Evolutionary conservation across 2,329 filamentous ascomycete genomes (phyloP), one percentile per base, ranked within the genome.

Genomic region (Xylariaceae sp.): DNA sequence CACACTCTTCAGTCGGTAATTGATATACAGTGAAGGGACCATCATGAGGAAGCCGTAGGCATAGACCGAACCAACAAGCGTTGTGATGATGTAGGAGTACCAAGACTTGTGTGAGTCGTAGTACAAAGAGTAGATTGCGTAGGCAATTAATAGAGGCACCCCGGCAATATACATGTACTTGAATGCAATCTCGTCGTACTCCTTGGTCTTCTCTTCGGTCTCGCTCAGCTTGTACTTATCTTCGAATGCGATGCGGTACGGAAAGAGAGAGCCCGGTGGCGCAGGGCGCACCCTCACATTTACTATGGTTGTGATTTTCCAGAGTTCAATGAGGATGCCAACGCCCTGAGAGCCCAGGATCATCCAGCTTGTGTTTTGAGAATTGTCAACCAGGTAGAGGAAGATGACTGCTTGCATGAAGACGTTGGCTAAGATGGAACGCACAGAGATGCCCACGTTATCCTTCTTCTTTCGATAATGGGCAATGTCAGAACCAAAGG

Each of bases 401-500:
- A 99, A 95, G 73, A 99, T 97, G 68, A 97, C 82, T 6, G 82
- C 73, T 74, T 99, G 94, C 94, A 99, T 99, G 73, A 97, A 92
- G 58, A 97, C 92, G 68, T 97, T 99, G 70, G 91, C 92, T 52
- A 99, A 79, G 67, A 99, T 99, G 26, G 93, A 95, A 52, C 94
- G 91, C 55, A 99, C 89, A 1, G 92, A 97, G 39, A 96, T 96
- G 59, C 94, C 94, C 23, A 99, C 89, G 54, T 96, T 94, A 77
- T 97, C 95, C 81, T 99, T 99, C 87, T 99, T 99, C 80, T 97
- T 97, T 70, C 92, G 91, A 85, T 94, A 99, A 75, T 99, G 94
- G 42, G 92, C 86, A 70, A 99, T 96, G 70, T 99, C 94, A 70
- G 89, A 96, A 68, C 96, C 96, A 78, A 99, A 99, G 1, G 94